Base-by-base conservation (phyloP, 1,284 basidiomycete genomes). In the Fomes fomentarius region DNA sequence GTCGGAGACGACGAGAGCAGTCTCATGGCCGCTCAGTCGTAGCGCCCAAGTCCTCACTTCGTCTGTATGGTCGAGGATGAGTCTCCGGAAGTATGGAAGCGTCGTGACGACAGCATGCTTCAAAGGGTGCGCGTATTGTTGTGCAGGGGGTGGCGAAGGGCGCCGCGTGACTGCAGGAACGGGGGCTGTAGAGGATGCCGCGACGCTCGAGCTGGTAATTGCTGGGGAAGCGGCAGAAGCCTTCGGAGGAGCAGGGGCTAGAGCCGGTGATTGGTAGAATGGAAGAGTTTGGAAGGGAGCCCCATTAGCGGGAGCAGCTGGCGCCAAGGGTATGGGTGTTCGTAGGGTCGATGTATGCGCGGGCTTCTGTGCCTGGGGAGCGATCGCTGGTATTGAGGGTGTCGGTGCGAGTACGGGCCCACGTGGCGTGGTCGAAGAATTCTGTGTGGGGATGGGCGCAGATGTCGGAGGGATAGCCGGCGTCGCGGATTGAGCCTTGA, bases 21-120 rank as follows among this genome's bases (percentile, higher is more conserved):
- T 75, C 66, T 90, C 87, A 7, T 75, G 75, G 3, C 73, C 72
- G 14, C 73, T 72, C 30, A 91, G 73, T 42, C 83, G 76, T 68
- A 89, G 69, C 2, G 81, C 80, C 87, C 88, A 90, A 41, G 71
- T 80, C 66, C 79, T 82, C 37, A 89, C 87, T 15, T 87, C 85
- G 50, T 88, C 84, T 39, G 74, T 74, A 54, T 81, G 71, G 63
- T 89, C 82, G 33, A 89, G 71, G 30, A 71, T 72, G 31, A 91
- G 69, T 19, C 74, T 72, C 39, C 89, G 77, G 24, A 81, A 83
- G 14, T 74, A 72, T 4, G 87, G 86, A 41, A 82, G 73, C n/a
- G 84, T 77, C 37, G 72, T 74, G 42, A 90, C 60, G 24, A 70
- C 72, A 22, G 86, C 74, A 30, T 74, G 76, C 56, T 78, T 62